phyloP scores from a whole-genome alignment of 2,329 filamentous ascomycete species.

The Aureobasidium vineae region DNA sequence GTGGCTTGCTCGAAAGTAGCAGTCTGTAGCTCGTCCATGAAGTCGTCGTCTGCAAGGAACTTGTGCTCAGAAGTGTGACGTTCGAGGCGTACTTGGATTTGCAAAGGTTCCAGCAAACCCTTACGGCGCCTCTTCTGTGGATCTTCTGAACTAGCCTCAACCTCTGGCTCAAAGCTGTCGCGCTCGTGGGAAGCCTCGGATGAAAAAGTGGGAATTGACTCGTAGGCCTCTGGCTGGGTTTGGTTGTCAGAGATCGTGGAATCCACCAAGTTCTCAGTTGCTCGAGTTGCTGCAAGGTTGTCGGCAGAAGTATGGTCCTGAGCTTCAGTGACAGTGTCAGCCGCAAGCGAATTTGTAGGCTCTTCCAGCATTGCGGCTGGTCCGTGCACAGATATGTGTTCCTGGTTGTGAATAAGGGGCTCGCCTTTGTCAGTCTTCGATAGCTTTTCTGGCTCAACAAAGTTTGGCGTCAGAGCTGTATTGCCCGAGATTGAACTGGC shows the following conservation, averaged over 20 bases:
- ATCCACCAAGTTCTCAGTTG: background rate
- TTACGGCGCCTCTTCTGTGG: conserved; percentile 42
- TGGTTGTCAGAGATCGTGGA: background rate
- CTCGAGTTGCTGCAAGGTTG: background rate
- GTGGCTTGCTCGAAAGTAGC: conserved; percentile 82
- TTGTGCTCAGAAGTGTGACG: conserved; percentile 45
- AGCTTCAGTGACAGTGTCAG: background rate
- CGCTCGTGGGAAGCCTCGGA: conserved; percentile 11
- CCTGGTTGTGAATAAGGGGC: conserved; percentile 22
- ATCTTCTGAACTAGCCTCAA: background rate
- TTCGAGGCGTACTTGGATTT: conserved; percentile 39
- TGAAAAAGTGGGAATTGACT: background rate
- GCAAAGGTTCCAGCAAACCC: conserved; percentile 41
- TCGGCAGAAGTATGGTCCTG: background rate
- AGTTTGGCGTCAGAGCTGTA: background rate
- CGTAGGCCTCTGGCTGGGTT: background rate
- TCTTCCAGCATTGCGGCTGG: background rate
- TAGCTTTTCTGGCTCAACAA: background rate
- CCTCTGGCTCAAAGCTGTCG: conserved; percentile 1
- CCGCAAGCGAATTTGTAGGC: background rate
- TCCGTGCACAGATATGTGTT: background rate
- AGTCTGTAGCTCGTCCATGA: conserved; percentile 74
- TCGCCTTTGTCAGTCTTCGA: background rate
- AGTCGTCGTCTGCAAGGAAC: conserved; percentile 65
- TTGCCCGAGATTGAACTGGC: background rate